These are phyloP conservation scores for Taphrina betulina DNA, from an alignment of 1,139 yeast species.

Conservation along the genomic window DNA sequence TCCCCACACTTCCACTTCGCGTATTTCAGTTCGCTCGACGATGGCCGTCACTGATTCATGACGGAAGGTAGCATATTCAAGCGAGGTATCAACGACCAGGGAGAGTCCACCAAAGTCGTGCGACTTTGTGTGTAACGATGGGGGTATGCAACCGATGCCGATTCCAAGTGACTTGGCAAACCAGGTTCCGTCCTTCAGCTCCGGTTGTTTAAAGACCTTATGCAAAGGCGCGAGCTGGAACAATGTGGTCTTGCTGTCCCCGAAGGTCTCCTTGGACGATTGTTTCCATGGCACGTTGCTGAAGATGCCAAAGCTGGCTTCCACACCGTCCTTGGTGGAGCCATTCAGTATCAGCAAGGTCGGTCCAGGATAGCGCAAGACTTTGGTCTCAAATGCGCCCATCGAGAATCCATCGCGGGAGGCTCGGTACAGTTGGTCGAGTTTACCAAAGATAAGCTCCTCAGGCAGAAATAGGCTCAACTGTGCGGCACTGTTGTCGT, in stretches of 20 bases:
- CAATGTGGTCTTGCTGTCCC: conserved; percentile 11
- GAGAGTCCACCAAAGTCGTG: conserved; percentile 9
- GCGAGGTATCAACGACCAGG: conserved; percentile 9
- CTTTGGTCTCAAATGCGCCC: conserved; percentile 17
- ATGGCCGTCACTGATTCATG: not conserved
- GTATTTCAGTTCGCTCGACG: not conserved
- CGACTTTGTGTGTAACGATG: not conserved
- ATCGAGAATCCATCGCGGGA: conserved; percentile 15
- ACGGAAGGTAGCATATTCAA: conserved; percentile 17
- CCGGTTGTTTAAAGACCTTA: not conserved
- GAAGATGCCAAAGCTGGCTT: conserved; percentile 2
- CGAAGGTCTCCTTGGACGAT: conserved; percentile 13
- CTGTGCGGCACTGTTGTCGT: conserved; percentile 3
- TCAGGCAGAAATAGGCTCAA: conserved; percentile 11
- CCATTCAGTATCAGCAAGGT: conserved; percentile 15
- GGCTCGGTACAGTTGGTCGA: conserved; percentile 9
- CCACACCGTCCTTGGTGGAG: not conserved
- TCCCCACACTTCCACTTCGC: conserved; percentile 23
- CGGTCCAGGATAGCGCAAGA: conserved; percentile 19
- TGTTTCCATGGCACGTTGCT: conserved; percentile 7
- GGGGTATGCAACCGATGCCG: conserved; percentile 17
- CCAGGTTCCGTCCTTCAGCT: conserved; percentile 5
- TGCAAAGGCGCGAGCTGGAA: conserved; percentile 11
- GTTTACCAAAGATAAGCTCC: conserved; percentile 2
- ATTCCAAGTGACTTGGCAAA: conserved; percentile 15